Conservation (phyloP, 192 early-diverging fungal genomes). For the Coemansia sp. region DNA sequence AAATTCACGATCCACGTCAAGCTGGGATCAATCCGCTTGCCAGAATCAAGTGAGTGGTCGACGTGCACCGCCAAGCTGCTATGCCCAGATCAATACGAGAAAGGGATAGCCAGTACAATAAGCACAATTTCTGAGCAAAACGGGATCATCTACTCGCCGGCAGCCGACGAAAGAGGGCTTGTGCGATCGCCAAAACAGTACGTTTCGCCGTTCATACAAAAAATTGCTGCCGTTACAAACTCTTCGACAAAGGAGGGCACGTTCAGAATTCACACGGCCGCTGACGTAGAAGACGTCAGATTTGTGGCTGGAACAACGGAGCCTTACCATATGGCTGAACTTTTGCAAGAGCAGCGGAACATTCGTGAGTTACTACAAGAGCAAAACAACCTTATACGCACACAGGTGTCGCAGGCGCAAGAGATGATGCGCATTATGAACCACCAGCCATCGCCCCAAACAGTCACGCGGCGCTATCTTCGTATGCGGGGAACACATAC, state of each 20-base stretch:
- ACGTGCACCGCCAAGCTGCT: conserved; percentile 24
- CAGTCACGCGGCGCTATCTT: conserved; percentile 46
- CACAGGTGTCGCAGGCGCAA: conserved; percentile 47
- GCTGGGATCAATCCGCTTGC: conserved; percentile 28
- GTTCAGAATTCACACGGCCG: neutral
- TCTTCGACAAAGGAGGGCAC: neutral
- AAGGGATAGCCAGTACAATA: conserved; percentile 10
- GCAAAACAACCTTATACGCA: conserved; percentile 43
- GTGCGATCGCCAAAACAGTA: conserved; percentile 2
- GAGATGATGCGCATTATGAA: conserved; percentile 42
- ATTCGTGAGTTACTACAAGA: conserved; percentile 46
- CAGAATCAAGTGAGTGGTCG: conserved; percentile 9
- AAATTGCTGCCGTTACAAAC: conserved; percentile 14
- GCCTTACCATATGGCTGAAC: conserved; percentile 21
- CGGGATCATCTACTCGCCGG: conserved; percentile 11
- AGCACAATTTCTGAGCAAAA: conserved; percentile 8
- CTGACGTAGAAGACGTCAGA: neutral
- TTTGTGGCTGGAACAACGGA: neutral
- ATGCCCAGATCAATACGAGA: conserved; percentile 6
- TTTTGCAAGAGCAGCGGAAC: conserved; percentile 47
- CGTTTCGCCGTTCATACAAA: conserved; percentile 25
- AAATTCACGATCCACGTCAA: conserved; percentile 11
- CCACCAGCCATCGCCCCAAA: conserved; percentile 42
- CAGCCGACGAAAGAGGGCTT: neutral
- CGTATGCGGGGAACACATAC: conserved; percentile 46